A percentile compares a stretch with the other conserved stretches of the same genome.
Conservation (phyloP, 306 rosid genomes). For the Abrus precatorius region DNA sequence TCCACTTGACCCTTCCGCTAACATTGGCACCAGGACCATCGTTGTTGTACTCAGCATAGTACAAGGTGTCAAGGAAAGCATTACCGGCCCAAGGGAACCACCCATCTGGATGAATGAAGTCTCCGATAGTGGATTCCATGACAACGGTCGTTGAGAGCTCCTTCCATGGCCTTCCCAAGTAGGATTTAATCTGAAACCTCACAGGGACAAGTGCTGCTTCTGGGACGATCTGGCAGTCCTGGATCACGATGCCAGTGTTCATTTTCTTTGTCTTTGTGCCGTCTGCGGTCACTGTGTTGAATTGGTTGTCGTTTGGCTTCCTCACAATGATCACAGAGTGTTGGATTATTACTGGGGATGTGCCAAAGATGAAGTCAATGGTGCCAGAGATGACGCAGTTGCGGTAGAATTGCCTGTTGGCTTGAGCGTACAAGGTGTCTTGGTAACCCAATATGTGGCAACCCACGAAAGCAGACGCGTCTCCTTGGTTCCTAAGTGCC, state of each 20-base stretch:
- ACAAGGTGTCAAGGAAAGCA: conserved; percentile 39
- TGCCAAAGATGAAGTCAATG: too few relatives aligned
- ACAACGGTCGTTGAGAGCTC: conserved; percentile 55
- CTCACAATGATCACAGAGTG: conserved; percentile 63
- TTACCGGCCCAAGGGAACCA: conserved; percentile 57
- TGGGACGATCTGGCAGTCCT: conserved; percentile 64
- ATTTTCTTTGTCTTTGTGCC: conserved; percentile 41
- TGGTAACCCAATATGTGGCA: conserved; percentile 69
- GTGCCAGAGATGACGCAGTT: conserved; percentile 61
- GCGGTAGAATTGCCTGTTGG: conserved; percentile 74
- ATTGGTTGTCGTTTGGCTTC: conserved; percentile 54
- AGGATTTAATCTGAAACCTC: conserved; percentile 52
- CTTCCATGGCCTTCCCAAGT: conserved; percentile 82
- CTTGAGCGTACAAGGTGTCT: conserved; percentile 68
- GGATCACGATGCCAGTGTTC: conserved; percentile 60
- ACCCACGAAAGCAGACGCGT: conserved; percentile 56
- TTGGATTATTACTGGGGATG: conserved; percentile 53
- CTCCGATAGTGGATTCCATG: conserved; percentile 67
- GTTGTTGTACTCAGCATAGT: conserved; percentile 67
- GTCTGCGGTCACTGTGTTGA: conserved; percentile 66
- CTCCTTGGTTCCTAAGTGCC: conserved; percentile 68
- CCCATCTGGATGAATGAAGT: conserved; percentile 58
- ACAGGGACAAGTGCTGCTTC: conserved; percentile 49
- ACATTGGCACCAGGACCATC: conserved; percentile 64
- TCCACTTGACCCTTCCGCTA: conserved; percentile 63